Base-by-base conservation (phyloP, 2,329 filamentous ascomycete species). In the Alternaria triticimaculans region DNA sequence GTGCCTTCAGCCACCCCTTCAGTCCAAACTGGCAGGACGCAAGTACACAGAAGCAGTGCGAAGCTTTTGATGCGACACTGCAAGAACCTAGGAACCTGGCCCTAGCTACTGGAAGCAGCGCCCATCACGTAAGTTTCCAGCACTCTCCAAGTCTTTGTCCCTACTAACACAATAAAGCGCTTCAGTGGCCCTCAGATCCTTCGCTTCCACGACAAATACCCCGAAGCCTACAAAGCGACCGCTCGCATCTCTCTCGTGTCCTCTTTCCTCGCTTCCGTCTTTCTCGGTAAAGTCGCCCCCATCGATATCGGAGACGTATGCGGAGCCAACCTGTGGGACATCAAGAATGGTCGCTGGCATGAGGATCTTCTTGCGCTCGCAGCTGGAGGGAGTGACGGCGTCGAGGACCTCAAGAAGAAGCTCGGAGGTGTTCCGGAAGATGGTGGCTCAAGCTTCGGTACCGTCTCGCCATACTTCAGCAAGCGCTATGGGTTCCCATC, bases 21-120 rank as follows among this genome's bases (percentile, higher is more conserved):
- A 94, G 93, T 69, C 96, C 96, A 8, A 99, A 98, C 80, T 99
- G 96, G 96, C 96, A 98, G 82, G 96, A 99, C 80, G 91, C 94
- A 65, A 97, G 94, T 82, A 98, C 96, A 2, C 94, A 97, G 82
- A 86, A 86, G 69, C 92, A 99, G 82, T 97, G 94, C 77, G 94
- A 97, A 78, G 86, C 88, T 67, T 98, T 98, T 76, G 94, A 98
- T 79, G 86, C 83, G 6, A 84, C 85, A 57, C 82, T 97, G 8
- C 92, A 92, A 1, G 84, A 84, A 7, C 84, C 87, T 3, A 86
- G 90, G 73, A 85, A 86, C 66, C 82, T 99, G 71, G 96, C 96
- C 0, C 81, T 90, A 56, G 88, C 88, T 20, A 97, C 96, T 10
- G 96, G 96, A 28, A 97, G 95, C 78, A 91, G 94, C 70, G 96